These are phyloP conservation scores for Apiospora aurea DNA, from an alignment of 2,329 filamentous ascomycete genomes.

Conservation along the genomic window DNA sequence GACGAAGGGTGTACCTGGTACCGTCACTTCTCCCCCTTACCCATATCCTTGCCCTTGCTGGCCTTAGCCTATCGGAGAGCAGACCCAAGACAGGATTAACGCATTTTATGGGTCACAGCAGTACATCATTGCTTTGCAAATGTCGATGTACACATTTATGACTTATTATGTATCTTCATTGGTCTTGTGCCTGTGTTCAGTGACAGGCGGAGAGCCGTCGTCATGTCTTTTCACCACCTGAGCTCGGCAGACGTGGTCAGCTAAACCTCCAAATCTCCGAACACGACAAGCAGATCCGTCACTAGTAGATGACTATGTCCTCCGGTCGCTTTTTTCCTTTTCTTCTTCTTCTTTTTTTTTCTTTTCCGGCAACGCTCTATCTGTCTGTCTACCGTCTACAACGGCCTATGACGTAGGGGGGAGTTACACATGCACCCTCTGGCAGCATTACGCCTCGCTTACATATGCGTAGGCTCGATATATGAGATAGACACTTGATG, in stretches of 20 bases:
- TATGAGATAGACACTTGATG: not conserved
- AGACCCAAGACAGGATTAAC: slow-evolving; percentile 16
- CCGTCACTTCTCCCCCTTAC: not conserved
- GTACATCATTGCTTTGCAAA: not conserved
- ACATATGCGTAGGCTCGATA: not conserved
- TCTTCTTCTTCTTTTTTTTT: not conserved
- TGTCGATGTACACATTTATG: not conserved
- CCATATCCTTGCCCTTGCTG: slow-evolving; percentile 3
- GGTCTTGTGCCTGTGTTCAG: not conserved
- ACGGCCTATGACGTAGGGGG: slow-evolving; percentile 10
- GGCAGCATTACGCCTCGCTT: not conserved
- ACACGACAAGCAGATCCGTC: slow-evolving; percentile 17
- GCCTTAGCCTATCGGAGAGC: slow-evolving; percentile 13
- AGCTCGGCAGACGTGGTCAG: slow-evolving; percentile 29
- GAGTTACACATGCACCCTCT: not conserved
- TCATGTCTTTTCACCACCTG: not conserved
- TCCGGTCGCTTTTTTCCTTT: not conserved
- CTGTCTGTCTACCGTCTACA: not conserved
- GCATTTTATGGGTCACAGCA: not conserved
- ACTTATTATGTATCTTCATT: not conserved
- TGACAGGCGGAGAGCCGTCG: slow-evolving; percentile 1
- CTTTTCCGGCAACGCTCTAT: not conserved
- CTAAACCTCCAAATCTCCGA: slow-evolving; percentile 25
- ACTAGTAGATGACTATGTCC: slow-evolving; percentile 1
- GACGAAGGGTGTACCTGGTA: slow-evolving; percentile 7